These are phyloP conservation scores for Cladosporium sp. DNA, from an alignment of 2,329 filamentous ascomycete genomes.

Conservation along the genomic window DNA sequence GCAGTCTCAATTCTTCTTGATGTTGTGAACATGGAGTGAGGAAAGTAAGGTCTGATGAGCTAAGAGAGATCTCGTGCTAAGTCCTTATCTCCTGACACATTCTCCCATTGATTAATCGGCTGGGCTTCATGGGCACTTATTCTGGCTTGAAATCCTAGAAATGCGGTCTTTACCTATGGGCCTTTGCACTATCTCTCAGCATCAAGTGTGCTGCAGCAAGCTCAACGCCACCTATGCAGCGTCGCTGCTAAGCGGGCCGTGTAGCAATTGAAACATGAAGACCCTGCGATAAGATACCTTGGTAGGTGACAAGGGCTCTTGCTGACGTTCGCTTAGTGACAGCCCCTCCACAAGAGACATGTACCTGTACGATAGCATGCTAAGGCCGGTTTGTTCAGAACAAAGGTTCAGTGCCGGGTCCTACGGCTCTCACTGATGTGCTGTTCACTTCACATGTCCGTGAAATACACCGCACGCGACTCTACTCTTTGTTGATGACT, in stretches of 20 bases:
- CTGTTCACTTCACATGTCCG: background rate
- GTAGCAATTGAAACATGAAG: background rate
- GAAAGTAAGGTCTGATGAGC: background rate
- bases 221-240: background rate
- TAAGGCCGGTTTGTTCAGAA: background rate
- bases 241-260: background rate
- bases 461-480: too few relatives aligned
- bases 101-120: too few relatives aligned
- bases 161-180: too few relatives aligned
- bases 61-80: too few relatives aligned
- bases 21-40: background rate
- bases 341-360: background rate
- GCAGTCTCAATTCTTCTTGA: background rate
- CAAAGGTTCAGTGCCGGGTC: background rate
- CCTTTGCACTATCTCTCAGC: background rate
- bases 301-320: background rate
- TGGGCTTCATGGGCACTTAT: too few relatives aligned
- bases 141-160: too few relatives aligned
- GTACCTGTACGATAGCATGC: background rate
- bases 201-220: background rate
- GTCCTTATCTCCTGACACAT: too few relatives aligned
- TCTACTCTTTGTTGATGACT: background rate
- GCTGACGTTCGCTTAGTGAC: background rate
- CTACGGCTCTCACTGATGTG: background rate
- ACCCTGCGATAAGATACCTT: background rate